Conservation (phyloP, 2,329 filamentous ascomycete genomes). For the Chrysosporium queenslandicum region DNA sequence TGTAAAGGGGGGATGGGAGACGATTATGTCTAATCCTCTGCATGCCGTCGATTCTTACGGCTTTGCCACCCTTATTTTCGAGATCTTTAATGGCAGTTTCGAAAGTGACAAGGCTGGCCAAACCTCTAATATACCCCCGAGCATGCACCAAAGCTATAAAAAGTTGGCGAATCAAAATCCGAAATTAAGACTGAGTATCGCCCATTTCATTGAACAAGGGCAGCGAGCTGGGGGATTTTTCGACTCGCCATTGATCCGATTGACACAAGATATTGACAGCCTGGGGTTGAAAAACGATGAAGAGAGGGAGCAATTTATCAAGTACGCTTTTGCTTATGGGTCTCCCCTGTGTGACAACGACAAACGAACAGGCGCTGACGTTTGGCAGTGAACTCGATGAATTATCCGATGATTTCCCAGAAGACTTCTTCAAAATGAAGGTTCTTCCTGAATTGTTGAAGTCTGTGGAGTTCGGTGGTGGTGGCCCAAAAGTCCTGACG, state of each 20-base stretch:
- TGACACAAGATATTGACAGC: slow-evolving; percentile 88
- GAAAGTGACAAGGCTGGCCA: slow-evolving; percentile 68
- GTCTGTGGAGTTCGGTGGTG: slow-evolving; percentile 95
- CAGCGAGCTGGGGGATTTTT: slow-evolving; percentile 76
- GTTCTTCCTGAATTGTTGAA: slow-evolving; percentile 92
- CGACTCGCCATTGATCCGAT: slow-evolving; percentile 79
- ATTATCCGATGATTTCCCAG: slow-evolving; percentile 85
- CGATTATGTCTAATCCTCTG: slow-evolving; percentile 71
- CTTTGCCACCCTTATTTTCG: slow-evolving; percentile 72
- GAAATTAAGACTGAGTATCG: slow-evolving; percentile 73
- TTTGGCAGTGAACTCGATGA: slow-evolving; percentile 60
- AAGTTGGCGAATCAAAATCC: slow-evolving; percentile 79
- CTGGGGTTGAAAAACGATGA: slow-evolving; percentile 75
- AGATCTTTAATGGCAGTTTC: slow-evolving; percentile 84
- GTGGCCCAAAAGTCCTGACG: slow-evolving; percentile 78
- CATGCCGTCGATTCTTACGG: slow-evolving; percentile 79
- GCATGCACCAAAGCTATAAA: slow-evolving; percentile 86
- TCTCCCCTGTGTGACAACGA: too few relatives aligned
- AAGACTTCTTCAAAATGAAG: slow-evolving; percentile 97
- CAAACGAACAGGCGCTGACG: slow-evolving; percentile 19
- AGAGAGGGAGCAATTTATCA: slow-evolving; percentile 76
- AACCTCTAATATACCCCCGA: slow-evolving; percentile 73
- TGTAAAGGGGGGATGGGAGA: slow-evolving; percentile 78
- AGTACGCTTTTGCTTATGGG: slow-evolving; percentile 42
- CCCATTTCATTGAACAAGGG: slow-evolving; percentile 83